phyloP scores from a whole-genome alignment of 163 green algal species.

The Volvox carteri region DNA sequence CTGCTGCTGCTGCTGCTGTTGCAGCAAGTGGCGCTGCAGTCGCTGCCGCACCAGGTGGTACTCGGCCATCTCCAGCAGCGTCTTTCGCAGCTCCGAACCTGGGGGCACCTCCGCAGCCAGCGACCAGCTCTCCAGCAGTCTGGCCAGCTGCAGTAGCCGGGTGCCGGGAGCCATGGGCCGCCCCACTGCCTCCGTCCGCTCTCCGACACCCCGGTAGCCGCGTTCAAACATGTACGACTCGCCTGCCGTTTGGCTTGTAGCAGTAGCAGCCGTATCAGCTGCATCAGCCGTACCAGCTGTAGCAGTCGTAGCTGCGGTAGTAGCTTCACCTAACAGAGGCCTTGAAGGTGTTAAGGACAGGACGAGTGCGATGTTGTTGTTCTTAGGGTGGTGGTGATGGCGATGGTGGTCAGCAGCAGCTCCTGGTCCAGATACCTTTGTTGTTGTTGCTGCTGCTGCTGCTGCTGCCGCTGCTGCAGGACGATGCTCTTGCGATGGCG shows the following conservation, averaged over 20 bases:
- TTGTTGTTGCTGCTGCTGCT: too few relatives aligned
- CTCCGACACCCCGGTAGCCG: too few relatives aligned
- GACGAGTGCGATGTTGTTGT: slow-evolving; percentile 10
- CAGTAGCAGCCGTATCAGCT: too few relatives aligned
- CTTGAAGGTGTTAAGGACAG: slow-evolving; percentile 21
- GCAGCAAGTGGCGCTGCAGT: not conserved
- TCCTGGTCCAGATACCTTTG: too few relatives aligned
- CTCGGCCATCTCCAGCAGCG: slow-evolving; percentile 22
- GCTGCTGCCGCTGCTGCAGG: not conserved
- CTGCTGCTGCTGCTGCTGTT: not conserved
- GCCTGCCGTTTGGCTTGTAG: too few relatives aligned
- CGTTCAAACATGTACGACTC: too few relatives aligned
- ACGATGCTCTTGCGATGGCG: too few relatives aligned
- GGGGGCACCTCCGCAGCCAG: slow-evolving; percentile 38
- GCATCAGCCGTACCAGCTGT: too few relatives aligned
- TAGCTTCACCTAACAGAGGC: too few relatives aligned
- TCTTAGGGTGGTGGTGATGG: not conserved
- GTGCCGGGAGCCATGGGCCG: not conserved
- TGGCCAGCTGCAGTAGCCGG: slow-evolving; percentile 53
- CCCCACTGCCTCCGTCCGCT: too few relatives aligned
- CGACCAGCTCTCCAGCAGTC: slow-evolving; percentile 60
- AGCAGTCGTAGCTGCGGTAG: too few relatives aligned
- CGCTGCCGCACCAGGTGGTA: slow-evolving; percentile 14
- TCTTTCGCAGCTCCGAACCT: slow-evolving; percentile 19
- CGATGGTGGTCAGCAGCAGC: too few relatives aligned